Base-by-base conservation (phyloP, 2,329 filamentous ascomycete species). In the Claviceps fusiformis region DNA sequence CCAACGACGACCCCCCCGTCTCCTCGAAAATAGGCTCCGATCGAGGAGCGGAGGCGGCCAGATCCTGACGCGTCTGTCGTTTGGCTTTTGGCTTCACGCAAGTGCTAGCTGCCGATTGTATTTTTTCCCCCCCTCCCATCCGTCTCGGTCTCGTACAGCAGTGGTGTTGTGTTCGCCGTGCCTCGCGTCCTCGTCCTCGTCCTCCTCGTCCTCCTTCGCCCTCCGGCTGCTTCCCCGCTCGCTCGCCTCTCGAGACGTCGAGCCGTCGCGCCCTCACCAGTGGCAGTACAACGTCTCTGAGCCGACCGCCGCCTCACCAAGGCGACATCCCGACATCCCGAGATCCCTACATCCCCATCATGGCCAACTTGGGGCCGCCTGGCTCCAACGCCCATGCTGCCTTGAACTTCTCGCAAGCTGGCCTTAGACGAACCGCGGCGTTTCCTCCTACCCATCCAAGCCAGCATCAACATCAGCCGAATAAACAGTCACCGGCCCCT, bases 401-500 rank as follows among this genome's bases (percentile, higher is more conserved):
- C 66, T 71, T 81, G 61, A 71, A 71, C 62, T 81, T 79, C 60
- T 70, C 75, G 54, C 75, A 77, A 68, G 72, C 74, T 63, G 67
- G 68, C 64, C 62, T 79, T 57, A 71, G 78, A 67, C 76, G 78
- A 57, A 68, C 65, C 54, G 57, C 62, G 55, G 68, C 63, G 59
- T 78, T 73, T 60, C 71, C 71, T 63, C 70, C 74, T 55, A 69
- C 73, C 41, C 76, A 78, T 62, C 70, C 74, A 57, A 74, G 72
- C 60, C 74, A 76, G 61, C 72, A 74, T 61, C 74, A 75, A 61
- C 72, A 74, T 60, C 74, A 75, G 61, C 71, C 73, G 60, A 79
- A 75, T 64, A 80, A 81, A 65, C 75, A 77, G 58, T 78, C 78
- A 33, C 75, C 78, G 44, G 75, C 75, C 27, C 73, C 77, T 59